phyloP scores from a whole-genome alignment of 2,329 filamentous ascomycete genomes.

The Monosporascus sp. region DNA sequence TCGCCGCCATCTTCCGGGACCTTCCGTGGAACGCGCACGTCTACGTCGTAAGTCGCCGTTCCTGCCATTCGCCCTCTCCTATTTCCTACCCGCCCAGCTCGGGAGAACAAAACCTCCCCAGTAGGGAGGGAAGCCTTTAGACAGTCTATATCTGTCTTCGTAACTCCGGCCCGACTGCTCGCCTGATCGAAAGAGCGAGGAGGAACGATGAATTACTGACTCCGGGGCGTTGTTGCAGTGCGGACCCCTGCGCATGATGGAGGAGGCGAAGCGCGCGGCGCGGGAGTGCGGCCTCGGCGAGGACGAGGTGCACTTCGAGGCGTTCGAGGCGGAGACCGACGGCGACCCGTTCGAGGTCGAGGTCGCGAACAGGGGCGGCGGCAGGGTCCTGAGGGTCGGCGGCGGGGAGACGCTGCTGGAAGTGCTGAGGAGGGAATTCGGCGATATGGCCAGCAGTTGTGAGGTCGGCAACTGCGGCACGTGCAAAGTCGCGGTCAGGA shows the following conservation, averaged over 20 bases:
- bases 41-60: constrained; percentile 35
- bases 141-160: no score
- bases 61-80: no score
- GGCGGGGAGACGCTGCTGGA: constrained; percentile 46
- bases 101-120: no score
- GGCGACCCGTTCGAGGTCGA: constrained; percentile 58
- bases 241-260: constrained; percentile 53
- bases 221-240: constrained; percentile 28
- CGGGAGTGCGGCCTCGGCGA: constrained; percentile 37
- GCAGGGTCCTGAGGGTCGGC: constrained; percentile 35
- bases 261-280: constrained; percentile 39
- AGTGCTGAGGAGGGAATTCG: constrained; percentile 38
- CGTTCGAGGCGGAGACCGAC: constrained; percentile 47
- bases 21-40: constrained; percentile 51
- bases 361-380: constrained; percentile 34
- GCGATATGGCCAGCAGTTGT: constrained; percentile 43
- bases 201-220: no score
- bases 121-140: no score
- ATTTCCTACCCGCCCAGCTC: no score
- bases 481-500: constrained; percentile 39
- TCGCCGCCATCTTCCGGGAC: constrained; percentile 38
- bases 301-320: constrained; percentile 55
- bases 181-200: no score
- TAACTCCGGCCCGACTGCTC: no score
- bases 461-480: constrained; percentile 52